Conservation (phyloP, 2,329 filamentous ascomycete genomes). For the Chrysosporium queenslandicum region DNA sequence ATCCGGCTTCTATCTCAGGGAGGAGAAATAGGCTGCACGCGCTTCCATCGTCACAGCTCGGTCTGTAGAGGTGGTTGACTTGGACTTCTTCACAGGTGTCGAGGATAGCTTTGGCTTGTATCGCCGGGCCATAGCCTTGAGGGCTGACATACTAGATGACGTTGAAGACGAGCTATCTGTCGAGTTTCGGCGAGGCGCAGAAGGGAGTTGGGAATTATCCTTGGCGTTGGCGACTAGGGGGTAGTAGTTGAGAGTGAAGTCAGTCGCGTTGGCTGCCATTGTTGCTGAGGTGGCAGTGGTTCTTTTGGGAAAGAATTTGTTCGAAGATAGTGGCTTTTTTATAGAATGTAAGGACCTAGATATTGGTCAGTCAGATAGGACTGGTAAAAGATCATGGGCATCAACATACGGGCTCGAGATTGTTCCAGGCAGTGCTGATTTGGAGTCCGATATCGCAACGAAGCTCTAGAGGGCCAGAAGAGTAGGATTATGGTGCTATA, state of each 20-base stretch:
- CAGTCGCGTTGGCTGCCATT: conserved; percentile 8
- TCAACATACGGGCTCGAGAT: no score
- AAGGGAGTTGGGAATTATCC: neutral
- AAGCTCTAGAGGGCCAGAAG: no score
- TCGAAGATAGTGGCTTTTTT: neutral
- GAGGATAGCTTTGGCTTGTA: conserved; percentile 1
- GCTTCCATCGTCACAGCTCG: conserved; percentile 9
- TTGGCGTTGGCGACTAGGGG: neutral
- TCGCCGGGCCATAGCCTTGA: conserved; percentile 7
- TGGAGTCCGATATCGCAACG: no score
- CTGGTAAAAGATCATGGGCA: no score
- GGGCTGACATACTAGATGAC: conserved; percentile 7
- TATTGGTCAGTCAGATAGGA: neutral
- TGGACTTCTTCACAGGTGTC: neutral
- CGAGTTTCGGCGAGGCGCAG: conserved; percentile 3
- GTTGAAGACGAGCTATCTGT: conserved; percentile 8
- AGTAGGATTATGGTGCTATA: no score
- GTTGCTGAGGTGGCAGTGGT: neutral
- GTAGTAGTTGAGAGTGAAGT: conserved; percentile 10
- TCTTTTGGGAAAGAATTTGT: neutral
- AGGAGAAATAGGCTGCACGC: conserved; percentile 12
- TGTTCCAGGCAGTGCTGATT: no score
- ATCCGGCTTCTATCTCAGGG: neutral
- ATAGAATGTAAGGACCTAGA: no score
- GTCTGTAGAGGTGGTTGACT: neutral